A percentile compares a stretch with the other conserved stretches of the same genome.
phyloP scores from a whole-genome alignment of 163 green algal species.

The Chlorella variabilis region DNA sequence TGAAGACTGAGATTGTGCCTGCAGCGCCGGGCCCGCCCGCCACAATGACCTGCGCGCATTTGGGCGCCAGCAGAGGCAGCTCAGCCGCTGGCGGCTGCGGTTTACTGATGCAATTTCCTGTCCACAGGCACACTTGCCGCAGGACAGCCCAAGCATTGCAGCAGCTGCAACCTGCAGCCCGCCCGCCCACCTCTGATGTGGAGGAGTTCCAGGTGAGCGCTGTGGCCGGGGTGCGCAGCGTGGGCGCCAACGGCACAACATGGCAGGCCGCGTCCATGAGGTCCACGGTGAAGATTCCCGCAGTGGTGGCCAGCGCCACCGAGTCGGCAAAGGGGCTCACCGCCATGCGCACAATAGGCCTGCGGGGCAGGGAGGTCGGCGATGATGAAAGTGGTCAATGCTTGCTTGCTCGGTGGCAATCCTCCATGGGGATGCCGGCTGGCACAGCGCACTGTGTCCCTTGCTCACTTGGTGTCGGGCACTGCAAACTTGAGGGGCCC shows the following conservation, averaged over 20 bases:
- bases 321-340: constrained; percentile 33
- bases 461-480: constrained; percentile 23
- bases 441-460: no score
- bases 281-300: constrained; percentile 27
- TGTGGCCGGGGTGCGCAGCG: not conserved
- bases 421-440: no score
- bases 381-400: no score
- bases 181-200: constrained; percentile 3
- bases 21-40: constrained; percentile 6
- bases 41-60: constrained; percentile 13
- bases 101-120: no score
- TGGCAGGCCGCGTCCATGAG: constrained; percentile 11
- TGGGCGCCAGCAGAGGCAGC: no score
- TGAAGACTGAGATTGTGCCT: constrained; percentile 26
- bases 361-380: not conserved
- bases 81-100: no score
- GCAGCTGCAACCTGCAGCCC: no score
- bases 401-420: no score
- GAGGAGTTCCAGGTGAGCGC: constrained; percentile 1
- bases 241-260: not conserved
- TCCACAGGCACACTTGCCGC: no score
- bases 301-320: constrained; percentile 13
- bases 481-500: constrained; percentile 24
- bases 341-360: constrained; percentile 20
- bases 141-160: no score